Evolutionary conservation across 208 protist species (phyloP).

Genomic region (Trypanosoma boissoni): DNA sequence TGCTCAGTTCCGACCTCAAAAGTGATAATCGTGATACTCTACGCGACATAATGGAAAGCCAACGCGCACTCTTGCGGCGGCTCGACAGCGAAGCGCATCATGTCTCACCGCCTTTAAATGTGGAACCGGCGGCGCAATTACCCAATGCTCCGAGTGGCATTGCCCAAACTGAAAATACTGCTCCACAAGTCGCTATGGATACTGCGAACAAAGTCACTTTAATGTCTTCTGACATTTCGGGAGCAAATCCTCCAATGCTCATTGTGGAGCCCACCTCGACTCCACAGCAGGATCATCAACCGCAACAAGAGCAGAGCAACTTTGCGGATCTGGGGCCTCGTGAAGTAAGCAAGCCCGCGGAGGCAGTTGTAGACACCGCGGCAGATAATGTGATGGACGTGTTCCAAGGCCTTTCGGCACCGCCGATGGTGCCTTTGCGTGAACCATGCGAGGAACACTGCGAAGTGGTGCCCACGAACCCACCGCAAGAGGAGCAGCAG

Average conservation of each 20-base stretch:
- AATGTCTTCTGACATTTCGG: neutral
- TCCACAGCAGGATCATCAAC: neutral
- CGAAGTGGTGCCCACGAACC: too few relatives aligned
- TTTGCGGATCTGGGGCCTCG: neutral
- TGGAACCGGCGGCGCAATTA: neutral
- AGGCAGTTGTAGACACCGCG: too few relatives aligned
- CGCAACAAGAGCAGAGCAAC: neutral
- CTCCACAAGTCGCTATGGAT: neutral
- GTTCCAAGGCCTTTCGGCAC: too few relatives aligned
- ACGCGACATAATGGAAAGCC: constrained; percentile 50
- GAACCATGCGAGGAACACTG: too few relatives aligned
- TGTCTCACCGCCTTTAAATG: neutral
- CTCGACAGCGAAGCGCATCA: constrained; percentile 10
- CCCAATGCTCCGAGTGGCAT: neutral
- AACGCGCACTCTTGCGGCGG: constrained; percentile 42
- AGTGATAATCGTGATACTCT: constrained; percentile 53
- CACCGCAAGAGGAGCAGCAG: too few relatives aligned
- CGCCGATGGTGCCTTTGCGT: too few relatives aligned
- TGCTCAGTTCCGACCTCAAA: constrained; percentile 66
- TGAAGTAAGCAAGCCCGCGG: neutral
- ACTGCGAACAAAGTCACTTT: neutral
- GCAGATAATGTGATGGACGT: too few relatives aligned
- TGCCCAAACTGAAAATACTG: neutral
- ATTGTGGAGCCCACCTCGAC: neutral
- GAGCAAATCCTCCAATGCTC: neutral